phyloP scores from a whole-genome alignment of 345 rosid species.

The Syzygium oleosum region DNA sequence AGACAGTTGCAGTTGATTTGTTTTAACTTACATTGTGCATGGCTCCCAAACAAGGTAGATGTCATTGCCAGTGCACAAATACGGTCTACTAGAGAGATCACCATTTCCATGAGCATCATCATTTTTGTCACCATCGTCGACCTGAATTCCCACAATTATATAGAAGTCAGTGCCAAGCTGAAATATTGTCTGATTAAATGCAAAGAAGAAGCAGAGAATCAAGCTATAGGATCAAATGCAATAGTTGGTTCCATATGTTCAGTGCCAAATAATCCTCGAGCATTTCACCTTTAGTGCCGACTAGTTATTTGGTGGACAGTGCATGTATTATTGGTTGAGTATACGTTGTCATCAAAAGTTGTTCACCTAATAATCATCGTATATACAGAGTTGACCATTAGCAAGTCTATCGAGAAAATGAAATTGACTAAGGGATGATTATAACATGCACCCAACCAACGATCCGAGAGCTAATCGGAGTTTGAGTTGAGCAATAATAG shows the following conservation, averaged over 20 bases:
- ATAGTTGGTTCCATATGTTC: neutral
- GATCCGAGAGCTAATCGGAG: neutral
- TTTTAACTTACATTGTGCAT: conserved; percentile 67
- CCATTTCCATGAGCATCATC: conserved; percentile 15
- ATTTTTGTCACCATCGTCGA: conserved; percentile 16
- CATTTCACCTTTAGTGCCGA: neutral
- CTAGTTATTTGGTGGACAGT: neutral
- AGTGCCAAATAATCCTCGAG: neutral
- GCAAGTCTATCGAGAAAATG: neutral
- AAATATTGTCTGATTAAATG: neutral
- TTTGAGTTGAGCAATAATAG: neutral
- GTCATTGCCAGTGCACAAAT: conserved; percentile 87
- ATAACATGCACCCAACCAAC: neutral
- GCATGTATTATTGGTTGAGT: neutral
- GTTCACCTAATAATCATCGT: neutral
- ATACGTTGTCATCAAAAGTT: neutral
- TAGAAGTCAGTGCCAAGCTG: neutral
- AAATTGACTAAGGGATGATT: neutral
- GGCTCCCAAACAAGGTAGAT: conserved; percentile 82
- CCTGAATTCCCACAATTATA: conserved; percentile 19
- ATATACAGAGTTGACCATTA: neutral
- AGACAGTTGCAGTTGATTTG: neutral
- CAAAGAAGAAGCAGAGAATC: neutral
- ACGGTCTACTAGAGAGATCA: conserved; percentile 34
- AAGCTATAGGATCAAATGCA: neutral